A percentile compares a stretch with the other conserved stretches of the same genome.
Conservation (phyloP, 768 basidiomycete genomes). For the Podaxis carcinomalis region DNA sequence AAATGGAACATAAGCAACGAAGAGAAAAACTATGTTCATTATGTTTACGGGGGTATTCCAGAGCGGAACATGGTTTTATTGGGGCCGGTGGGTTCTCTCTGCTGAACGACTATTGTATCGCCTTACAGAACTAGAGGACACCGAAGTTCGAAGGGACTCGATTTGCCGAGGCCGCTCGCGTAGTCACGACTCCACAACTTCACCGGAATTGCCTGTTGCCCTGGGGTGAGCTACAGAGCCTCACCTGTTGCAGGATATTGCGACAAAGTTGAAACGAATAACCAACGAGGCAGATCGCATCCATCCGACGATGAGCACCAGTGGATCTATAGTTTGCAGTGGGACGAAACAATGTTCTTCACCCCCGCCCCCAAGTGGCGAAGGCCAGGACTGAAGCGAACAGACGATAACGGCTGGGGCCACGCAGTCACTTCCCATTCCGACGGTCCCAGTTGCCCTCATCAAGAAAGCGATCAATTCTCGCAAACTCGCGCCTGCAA, state of each 20-base stretch:
- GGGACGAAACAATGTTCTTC: neutral
- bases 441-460: neutral
- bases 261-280: neutral
- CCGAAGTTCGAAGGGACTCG: neutral
- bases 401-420: neutral
- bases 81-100: no score
- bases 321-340: conserved; percentile 7
- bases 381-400: neutral
- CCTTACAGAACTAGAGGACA: neutral
- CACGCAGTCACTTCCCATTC: neutral
- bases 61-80: no score
- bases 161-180: neutral
- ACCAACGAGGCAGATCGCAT: neutral
- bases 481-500: conserved; percentile 19
- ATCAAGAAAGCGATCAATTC: neutral
- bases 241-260: neutral
- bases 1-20: neutral
- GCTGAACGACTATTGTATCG: no score
- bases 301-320: neutral
- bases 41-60: neutral
- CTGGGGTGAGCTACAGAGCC: neutral
- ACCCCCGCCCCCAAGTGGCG: neutral
- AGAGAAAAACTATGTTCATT: neutral
- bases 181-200: neutral
- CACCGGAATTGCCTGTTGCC: neutral